These are phyloP conservation scores for Sutorius eximius DNA, from an alignment of 1,284 basidiomycete species.

Conservation along the genomic window DNA sequence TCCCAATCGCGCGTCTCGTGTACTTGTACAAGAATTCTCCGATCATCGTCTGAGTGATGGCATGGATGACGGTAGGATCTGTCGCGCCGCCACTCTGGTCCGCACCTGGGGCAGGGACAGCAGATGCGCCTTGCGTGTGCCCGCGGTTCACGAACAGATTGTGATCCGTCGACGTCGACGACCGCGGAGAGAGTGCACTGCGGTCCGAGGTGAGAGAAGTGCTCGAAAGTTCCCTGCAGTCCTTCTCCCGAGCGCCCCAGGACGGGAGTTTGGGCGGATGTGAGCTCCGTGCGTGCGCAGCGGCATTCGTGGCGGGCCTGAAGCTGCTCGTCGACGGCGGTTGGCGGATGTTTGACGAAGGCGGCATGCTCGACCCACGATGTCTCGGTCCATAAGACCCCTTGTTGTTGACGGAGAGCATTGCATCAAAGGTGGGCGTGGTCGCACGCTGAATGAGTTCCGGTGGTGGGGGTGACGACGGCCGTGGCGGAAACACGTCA, in stretches of 20 bases:
- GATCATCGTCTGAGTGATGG: constrained; percentile 99
- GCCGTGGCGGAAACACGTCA: constrained; percentile 72
- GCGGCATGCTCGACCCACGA: constrained; percentile 70
- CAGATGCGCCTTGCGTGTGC: constrained; percentile 35
- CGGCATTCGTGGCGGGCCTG: constrained; percentile 65
- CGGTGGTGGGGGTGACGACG: constrained; percentile 84
- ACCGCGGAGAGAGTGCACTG: constrained; percentile 66
- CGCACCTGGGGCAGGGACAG: constrained; percentile 40
- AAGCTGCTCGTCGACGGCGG: constrained; percentile 79
- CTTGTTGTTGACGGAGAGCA: constrained; percentile 56
- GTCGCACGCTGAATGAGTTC: constrained; percentile 87
- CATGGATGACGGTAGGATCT: constrained; percentile 87
- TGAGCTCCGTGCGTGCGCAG: constrained; percentile 46
- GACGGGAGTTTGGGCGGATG: constrained; percentile 42
- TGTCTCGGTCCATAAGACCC: constrained; percentile 50
- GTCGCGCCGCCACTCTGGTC: constrained; percentile 47
- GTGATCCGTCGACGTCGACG: constrained; percentile 76
- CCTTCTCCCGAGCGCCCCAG: constrained; percentile 48
- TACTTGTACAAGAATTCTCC: constrained; percentile 99
- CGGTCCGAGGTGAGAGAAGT: constrained; percentile 67
- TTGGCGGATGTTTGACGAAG: constrained; percentile 61
- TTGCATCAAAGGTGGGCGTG: constrained; percentile 72
- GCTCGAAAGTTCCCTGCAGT: constrained; percentile 55
- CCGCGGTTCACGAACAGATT: constrained; percentile 45
- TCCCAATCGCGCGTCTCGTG: constrained; percentile 88